Evolutionary conservation across 305 asterid genomes (phyloP).

Genomic region (Solanum chacoense): DNA sequence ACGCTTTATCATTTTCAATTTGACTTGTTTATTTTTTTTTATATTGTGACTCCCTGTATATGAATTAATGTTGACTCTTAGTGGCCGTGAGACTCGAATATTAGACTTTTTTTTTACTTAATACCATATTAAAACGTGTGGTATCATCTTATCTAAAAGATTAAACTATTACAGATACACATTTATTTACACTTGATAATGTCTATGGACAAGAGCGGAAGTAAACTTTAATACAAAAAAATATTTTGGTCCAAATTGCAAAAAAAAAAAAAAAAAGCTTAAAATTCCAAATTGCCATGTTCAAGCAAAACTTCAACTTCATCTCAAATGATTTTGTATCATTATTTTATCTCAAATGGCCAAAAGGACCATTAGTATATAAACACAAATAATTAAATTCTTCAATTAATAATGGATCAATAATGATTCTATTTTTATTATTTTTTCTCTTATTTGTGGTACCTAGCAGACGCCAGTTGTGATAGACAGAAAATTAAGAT

Average conservation of each 20-base stretch:
- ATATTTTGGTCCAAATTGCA: neutral
- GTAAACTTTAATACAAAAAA: neutral
- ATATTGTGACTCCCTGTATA: neutral
- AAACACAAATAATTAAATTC: neutral
- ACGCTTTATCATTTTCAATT: too few species aligned
- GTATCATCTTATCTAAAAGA: too few species aligned
- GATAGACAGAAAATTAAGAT: neutral
- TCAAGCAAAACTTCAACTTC: too few species aligned
- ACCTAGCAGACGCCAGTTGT: neutral
- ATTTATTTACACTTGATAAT: neutral
- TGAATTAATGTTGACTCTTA: neutral
- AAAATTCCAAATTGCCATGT: too few species aligned
- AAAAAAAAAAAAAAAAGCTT: too few species aligned
- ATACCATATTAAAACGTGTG: too few species aligned
- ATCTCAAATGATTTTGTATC: neutral
- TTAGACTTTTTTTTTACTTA: neutral
- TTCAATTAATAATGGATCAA: neutral
- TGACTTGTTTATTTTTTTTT: too few species aligned
- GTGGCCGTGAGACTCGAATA: too few species aligned
- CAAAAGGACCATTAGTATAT: neutral
- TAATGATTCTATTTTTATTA: neutral
- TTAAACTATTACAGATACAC: neutral
- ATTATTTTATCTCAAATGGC: neutral
- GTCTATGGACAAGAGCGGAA: neutral
- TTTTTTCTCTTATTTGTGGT: neutral